Conservation (phyloP, 805 yeast species). For the Groenewaldozyma salmanticensis region DNA sequence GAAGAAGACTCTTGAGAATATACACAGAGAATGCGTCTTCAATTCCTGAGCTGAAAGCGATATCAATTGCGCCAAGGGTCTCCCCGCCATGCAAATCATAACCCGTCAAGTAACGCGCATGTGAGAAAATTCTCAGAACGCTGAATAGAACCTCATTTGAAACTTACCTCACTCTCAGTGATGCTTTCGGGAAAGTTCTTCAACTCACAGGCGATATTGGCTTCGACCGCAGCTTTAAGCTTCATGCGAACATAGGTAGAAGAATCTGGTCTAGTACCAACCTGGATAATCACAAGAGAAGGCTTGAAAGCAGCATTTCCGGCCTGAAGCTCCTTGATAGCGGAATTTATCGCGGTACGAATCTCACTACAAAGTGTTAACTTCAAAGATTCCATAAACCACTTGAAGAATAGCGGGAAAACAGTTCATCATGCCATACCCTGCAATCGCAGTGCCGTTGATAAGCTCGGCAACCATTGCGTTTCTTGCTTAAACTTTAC, state of each 20-base stretch:
- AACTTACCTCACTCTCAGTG: slow-evolving; percentile 39
- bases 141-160: no score
- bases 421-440: no score
- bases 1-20: no score
- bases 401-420: no score
- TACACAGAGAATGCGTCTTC: no score
- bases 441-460: slow-evolving; percentile 54
- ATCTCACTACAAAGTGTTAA: slow-evolving; percentile 27
- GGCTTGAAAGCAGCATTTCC: slow-evolving; percentile 46
- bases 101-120: no score
- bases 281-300: slow-evolving; percentile 73
- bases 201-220: slow-evolving; percentile 61
- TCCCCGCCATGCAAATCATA: no score
- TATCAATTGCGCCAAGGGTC: no score
- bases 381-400: no score
- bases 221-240: slow-evolving; percentile 78
- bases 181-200: slow-evolving; percentile 55
- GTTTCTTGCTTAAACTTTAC: neutral
- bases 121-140: no score
- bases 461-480: slow-evolving; percentile 27
- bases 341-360: slow-evolving; percentile 42
- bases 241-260: slow-evolving; percentile 87
- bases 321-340: slow-evolving; percentile 37
- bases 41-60: no score
- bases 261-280: slow-evolving; percentile 84